Base-by-base conservation (phyloP, 2,329 filamentous ascomycete genomes). In the Acephala macrosclerotiorum region DNA sequence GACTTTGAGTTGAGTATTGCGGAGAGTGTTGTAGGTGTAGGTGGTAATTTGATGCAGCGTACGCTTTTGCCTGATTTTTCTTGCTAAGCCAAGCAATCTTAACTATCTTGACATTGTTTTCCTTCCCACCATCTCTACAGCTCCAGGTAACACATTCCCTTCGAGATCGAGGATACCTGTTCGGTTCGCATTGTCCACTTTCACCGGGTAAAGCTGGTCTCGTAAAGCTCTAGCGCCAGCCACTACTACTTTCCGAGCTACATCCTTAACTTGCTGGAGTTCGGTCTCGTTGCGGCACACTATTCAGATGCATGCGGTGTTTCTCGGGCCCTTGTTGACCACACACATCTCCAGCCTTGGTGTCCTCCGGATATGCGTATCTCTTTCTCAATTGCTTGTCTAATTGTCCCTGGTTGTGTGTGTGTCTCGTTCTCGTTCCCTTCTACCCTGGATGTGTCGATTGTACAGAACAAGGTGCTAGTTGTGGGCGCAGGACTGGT, bases 131-230 rank as follows among this genome's bases (percentile, higher is more conserved):
- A 26, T 29, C 29, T 61, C 40, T 29, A 26, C 33, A 35, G 45
- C 40, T 12, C 58, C 42, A n/a, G 58, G 45, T 61, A 51, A 18
- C 26, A 53, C 7, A 25, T 53, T 53, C 49, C 58, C 40, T 5
- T 51, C 58, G 25, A 49, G 42, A 51, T 61, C 42, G 25, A 61
- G 58, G 51, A 58, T 58, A 38, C 22, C 55, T 58, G 33, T 58
- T 36, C 26, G 26, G 8, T 58, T 58, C 16, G 29, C 42, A 53
- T 61, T 61, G 42, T 61, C 40, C 29, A 61, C 42, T 20, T 61
- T 61, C 26, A 53, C 42, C 11, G 65, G 72, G 60, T 73, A 74
- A 9, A 74, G 62, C 20, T 74, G 63, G 59, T 75, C 67, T 45
- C 66, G 64, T 33, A 70, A 60, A 12, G 72, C 64, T 42, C 68